Conservation (phyloP, 1,284 basidiomycete genomes). For the Phellopilus nigrolimitatus region DNA sequence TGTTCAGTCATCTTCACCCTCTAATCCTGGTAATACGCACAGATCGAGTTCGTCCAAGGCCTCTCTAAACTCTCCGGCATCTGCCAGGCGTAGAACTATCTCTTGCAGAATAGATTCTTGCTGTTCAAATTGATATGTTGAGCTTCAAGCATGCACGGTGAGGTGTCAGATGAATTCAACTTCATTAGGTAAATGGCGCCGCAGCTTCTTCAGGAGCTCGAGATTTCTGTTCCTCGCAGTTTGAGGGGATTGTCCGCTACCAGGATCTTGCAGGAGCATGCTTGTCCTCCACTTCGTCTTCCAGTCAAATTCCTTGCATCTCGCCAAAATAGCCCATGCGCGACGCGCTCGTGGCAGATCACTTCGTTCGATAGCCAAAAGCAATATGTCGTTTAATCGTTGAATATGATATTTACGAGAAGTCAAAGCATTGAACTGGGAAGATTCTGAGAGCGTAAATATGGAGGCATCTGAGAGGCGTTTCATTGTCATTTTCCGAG, state of each 20-base stretch:
- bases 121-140: slow-evolving; percentile 35
- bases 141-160: slow-evolving; percentile 5
- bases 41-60: slow-evolving; percentile 83
- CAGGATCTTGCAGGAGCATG: slow-evolving; percentile 47
- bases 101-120: slow-evolving; percentile 72
- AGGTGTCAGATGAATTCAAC: slow-evolving; percentile 36
- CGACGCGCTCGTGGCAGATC: slow-evolving; percentile 64
- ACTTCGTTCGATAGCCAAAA: slow-evolving; percentile 65
- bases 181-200: slow-evolving; percentile 59
- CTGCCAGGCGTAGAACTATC: slow-evolving; percentile 62
- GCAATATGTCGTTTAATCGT: slow-evolving; percentile 68
- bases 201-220: slow-evolving; percentile 38
- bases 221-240: slow-evolving; percentile 13
- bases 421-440: slow-evolving; percentile 39
- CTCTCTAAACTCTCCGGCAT: slow-evolving; percentile 50
- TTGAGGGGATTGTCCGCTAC: slow-evolving; percentile 25
- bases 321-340: slow-evolving; percentile 78
- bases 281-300: slow-evolving; percentile 70
- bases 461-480: slow-evolving; percentile 42
- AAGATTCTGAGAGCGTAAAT: slow-evolving; percentile 45
- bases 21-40: slow-evolving; percentile 39
- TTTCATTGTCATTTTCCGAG: neutral
- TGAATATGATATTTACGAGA: slow-evolving; percentile 66
- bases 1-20: neutral
- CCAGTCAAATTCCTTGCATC: slow-evolving; percentile 82